Evolutionary conservation across 441 rosid genomes (phyloP), one percentile per base, ranked within the genome.

Genomic region (Gossypium schwendimanii): DNA sequence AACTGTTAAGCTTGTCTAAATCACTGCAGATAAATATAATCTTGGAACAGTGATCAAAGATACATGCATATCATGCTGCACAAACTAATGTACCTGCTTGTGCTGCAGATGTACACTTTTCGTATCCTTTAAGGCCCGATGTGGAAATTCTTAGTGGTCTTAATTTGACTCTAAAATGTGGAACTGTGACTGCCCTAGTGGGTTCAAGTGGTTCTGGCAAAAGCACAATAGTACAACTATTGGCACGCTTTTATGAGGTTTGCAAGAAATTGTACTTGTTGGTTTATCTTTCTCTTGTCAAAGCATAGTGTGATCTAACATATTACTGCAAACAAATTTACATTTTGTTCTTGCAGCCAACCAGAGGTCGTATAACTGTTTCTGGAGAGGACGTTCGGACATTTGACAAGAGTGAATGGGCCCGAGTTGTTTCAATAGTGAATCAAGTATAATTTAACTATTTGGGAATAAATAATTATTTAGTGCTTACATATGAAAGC

Each of bases 191-290:
- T 70, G 98, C 98, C 72, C 83, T 94, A 69, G 98, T 94, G 65
- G 98, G 98, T 60, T 78, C 96, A 73, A 94, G 98, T 71, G 98
- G 98, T 81, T 90, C 98, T 24, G 98, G 98, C 33, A 94, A 94
- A 82, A 94, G 97, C 78, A 94, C 98, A 47, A 78, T 94, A 74
- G 97, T 94, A 74, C 98, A 94, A 84, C 86, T 94, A 21, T 76
- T 94, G 87, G 92, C 97, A 55, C 95, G 97, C 64, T 90, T 94
- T 78, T 94, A 94, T 36, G 97, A 94, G 97, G 97, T 94, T 71
- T 39, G 7, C 59, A n/a, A 75, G 71, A 63, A 31, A n/a, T 31
- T 78, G 1, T 58, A 63, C 10, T 64, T 71, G 58, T 53, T 50
- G 60, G 14, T 47, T 72, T 54, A 20, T 66, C 36, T 44, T 71